Evolutionary conservation across 306 rosid genomes (phyloP).

Genomic region (Lotus japonicus): DNA sequence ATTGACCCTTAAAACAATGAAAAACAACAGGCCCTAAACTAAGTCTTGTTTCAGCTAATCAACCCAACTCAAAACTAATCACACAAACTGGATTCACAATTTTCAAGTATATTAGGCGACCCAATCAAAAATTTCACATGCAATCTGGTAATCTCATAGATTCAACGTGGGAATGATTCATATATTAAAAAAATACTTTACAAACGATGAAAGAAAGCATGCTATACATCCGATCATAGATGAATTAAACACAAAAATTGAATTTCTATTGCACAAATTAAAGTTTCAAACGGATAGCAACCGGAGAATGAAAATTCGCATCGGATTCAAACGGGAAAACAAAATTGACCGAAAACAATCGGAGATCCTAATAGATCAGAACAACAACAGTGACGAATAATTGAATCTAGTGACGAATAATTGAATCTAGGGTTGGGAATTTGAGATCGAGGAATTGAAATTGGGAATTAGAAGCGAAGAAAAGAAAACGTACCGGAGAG

Average conservation of each 20-base stretch:
- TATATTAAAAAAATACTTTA: too few relatives aligned
- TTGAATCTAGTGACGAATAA: not conserved
- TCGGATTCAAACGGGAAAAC: not conserved
- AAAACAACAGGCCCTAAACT: not conserved
- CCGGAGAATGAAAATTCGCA: not conserved
- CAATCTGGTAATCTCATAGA: too few relatives aligned
- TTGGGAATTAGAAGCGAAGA: not conserved
- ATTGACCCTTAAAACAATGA: too few relatives aligned
- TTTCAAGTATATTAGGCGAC: not conserved
- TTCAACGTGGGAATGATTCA: not conserved
- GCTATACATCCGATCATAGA: too few relatives aligned
- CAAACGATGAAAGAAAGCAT: not conserved
- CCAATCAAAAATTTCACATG: too few relatives aligned
- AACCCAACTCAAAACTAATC: not conserved
- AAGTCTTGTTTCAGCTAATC: not conserved
- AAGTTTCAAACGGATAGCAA: not conserved
- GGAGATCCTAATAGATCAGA: slow-evolving; percentile 22
- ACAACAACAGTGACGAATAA: too few relatives aligned
- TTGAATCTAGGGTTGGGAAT: not conserved
- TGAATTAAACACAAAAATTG: not conserved
- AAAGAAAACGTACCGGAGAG: slow-evolving; percentile 27
- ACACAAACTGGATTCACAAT: not conserved
- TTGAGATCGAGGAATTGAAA: not conserved
- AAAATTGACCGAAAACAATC: slow-evolving; percentile 43
- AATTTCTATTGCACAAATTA: not conserved